phyloP scores from a whole-genome alignment of 257 asterid genomes.

The Scutellaria baicalensis region DNA sequence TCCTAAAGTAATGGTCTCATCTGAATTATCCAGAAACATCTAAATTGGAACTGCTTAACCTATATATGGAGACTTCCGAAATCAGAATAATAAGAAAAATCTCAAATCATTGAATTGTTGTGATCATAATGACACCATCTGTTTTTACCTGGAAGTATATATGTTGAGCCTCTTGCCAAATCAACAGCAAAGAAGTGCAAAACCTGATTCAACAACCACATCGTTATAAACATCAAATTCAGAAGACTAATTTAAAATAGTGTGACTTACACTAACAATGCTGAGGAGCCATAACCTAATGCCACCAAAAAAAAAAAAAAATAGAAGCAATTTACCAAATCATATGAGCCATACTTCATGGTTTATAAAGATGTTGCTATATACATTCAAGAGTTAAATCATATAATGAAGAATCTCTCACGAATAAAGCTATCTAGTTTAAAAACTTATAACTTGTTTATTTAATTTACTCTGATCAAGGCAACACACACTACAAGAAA shows the following conservation, averaged over 20 bases:
- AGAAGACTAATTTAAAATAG: not conserved
- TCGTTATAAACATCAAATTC: not conserved
- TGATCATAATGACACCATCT: slow-evolving; percentile 10
- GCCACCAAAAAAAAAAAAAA: too few species aligned
- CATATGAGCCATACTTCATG: too few species aligned
- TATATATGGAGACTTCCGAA: not conserved
- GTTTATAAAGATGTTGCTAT: too few species aligned
- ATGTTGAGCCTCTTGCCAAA: slow-evolving; percentile 72
- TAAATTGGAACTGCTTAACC: not conserved
- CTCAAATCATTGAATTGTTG: not conserved
- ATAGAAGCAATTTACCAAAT: too few species aligned
- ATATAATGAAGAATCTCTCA: too few species aligned
- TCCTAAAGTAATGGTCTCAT: too few species aligned
- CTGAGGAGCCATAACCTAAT: not conserved
- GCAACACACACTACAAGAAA: too few species aligned
- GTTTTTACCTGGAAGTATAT: slow-evolving; percentile 58
- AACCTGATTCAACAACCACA: slow-evolving; percentile 40
- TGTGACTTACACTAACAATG: not conserved
- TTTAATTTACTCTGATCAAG: too few species aligned
- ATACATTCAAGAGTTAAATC: too few species aligned
- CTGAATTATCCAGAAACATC: slow-evolving; percentile 67
- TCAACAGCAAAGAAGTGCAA: slow-evolving; percentile 73
- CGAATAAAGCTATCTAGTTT: too few species aligned
- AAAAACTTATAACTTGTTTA: too few species aligned
- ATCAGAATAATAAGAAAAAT: not conserved